Evolutionary conservation across 805 yeast species (phyloP), one percentile per base, ranked within the genome.

Genomic region (Hanseniaspora taiwanica): DNA sequence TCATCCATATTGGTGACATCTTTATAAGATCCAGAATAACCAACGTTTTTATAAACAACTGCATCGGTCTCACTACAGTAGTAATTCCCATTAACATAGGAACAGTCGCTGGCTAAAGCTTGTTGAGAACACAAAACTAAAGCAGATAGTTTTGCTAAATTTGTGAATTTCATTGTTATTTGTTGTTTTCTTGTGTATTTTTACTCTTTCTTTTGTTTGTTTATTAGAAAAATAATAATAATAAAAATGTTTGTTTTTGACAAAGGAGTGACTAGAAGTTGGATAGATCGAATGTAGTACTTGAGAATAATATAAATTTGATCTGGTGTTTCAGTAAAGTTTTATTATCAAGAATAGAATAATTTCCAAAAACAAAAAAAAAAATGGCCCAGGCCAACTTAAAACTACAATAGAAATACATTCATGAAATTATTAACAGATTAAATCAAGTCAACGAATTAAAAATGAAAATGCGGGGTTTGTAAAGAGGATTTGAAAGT

Each of bases 1-100:
- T 72, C 76, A 60, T 79, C 76, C 94, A 91, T 87, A 54, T 59
- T 50, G 48, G 87, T 79, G 49, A 91, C 86, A 50, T 81, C 87
- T 51, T 66, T 54, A 68, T 83, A 91, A 18, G 86, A 64, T 50
- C 96, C 96, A 18, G 91, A 72, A 61, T 70, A 84, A 27, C 97
- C 97, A 43, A 91, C 72, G 50, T 76, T 76, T 36, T 67, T 48
- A 68, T 81, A 84, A 44, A 68, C 65, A 45, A 83, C 69, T 46
- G 83, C 87, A 46, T 63, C 53, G 39, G 82, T 82, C 47, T 74
- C 62, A 48, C 72, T 63, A 66, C 96, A 86, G 74, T 81, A 87
- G 70, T 78, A 80, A 69, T 84, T 84, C 50, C 96, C 95, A 48
- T 63, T 71, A 32, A 68, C 70, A 45, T 60, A 56, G 35, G 63